Percentiles rank a stretch among this genome's conserved stretches.
phyloP scores from a whole-genome alignment of 495 filamentous ascomycete species.

The Bacidia rubella region DNA sequence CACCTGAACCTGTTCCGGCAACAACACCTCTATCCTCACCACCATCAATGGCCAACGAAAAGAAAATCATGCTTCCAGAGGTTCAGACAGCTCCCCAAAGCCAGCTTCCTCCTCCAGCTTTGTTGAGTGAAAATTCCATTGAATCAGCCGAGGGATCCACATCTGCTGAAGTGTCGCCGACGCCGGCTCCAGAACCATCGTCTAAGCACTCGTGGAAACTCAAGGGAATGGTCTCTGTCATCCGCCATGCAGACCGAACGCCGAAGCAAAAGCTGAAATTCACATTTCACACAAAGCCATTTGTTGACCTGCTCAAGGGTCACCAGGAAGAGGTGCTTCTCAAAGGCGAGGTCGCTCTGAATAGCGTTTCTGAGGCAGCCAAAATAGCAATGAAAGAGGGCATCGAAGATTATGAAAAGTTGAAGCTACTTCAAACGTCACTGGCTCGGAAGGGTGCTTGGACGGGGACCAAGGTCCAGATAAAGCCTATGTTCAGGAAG shows the following conservation, averaged over 20 bases:
- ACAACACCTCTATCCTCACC: slow-evolving; percentile 38
- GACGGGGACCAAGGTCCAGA: slow-evolving; percentile 95
- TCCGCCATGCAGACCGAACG: slow-evolving; percentile 90
- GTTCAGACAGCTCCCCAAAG: slow-evolving; percentile 2
- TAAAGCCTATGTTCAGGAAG: slow-evolving; percentile 96
- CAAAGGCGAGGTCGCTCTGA: slow-evolving; percentile 80
- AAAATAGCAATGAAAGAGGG: slow-evolving; percentile 60
- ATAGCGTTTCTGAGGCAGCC: slow-evolving; percentile 76
- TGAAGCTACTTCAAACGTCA: slow-evolving; percentile 68
- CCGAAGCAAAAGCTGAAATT: slow-evolving; percentile 99
- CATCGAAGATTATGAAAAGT: slow-evolving; percentile 74
- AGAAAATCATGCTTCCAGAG: slow-evolving; percentile 7
- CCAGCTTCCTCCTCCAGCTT: slow-evolving; percentile 11
- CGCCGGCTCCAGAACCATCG: slow-evolving; percentile 55
- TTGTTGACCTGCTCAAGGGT: slow-evolving; percentile 83
- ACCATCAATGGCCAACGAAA: slow-evolving; percentile 30
- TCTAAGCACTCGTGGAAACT: slow-evolving; percentile 95
- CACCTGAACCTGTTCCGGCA: slow-evolving; percentile 30
- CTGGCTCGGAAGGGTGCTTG: slow-evolving; percentile 83
- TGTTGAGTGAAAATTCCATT: slow-evolving; percentile 7
- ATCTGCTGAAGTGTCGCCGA: slow-evolving; percentile 18
- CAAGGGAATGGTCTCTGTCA: slow-evolving; percentile 95
- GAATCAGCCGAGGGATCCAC: slow-evolving; percentile 5
- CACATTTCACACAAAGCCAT: slow-evolving; percentile 93
- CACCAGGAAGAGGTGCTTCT: slow-evolving; percentile 94